These are phyloP conservation scores for Ogataea paradorogensis DNA, from an alignment of 805 yeast species.

Conservation along the genomic window DNA sequence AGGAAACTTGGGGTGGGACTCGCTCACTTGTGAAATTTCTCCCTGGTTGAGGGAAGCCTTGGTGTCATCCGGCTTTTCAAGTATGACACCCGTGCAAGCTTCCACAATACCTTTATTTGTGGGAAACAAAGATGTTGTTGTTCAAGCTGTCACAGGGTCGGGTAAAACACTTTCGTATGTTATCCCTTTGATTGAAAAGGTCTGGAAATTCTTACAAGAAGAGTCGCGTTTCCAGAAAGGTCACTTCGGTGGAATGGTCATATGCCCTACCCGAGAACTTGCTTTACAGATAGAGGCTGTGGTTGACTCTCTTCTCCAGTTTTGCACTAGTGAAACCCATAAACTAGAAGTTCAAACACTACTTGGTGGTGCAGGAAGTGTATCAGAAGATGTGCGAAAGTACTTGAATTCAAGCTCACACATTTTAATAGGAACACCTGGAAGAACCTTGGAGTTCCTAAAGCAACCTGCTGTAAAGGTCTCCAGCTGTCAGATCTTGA, in stretches of 20 bases:
- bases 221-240: slow-evolving; percentile 49
- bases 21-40: slow-evolving; percentile 48
- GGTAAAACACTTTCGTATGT: slow-evolving; percentile 95
- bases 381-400: slow-evolving; percentile 66
- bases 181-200: slow-evolving; percentile 74
- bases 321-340: slow-evolving; percentile 45
- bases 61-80: slow-evolving; percentile 65
- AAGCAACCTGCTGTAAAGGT: slow-evolving; percentile 57
- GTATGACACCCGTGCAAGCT: slow-evolving; percentile 98
- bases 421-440: slow-evolving; percentile 88
- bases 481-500: slow-evolving; percentile 63
- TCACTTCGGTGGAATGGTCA: slow-evolving; percentile 64
- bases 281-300: slow-evolving; percentile 73
- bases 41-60: slow-evolving; percentile 77
- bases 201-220: slow-evolving; percentile 32
- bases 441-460: slow-evolving; percentile 76
- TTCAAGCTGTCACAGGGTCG: slow-evolving; percentile 96
- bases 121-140: slow-evolving; percentile 90
- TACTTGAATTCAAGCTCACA: slow-evolving; percentile 62
- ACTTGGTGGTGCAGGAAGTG: slow-evolving; percentile 60
- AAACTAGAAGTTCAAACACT: slow-evolving; percentile 55
- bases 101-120: slow-evolving; percentile 83
- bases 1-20: slow-evolving; percentile 48
- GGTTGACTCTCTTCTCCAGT: slow-evolving; percentile 54
- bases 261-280: slow-evolving; percentile 67